Percentiles rank a stretch among this genome's conserved stretches.
phyloP scores from a whole-genome alignment of 2,329 filamentous ascomycete species.

The Aspergillus fructus region DNA sequence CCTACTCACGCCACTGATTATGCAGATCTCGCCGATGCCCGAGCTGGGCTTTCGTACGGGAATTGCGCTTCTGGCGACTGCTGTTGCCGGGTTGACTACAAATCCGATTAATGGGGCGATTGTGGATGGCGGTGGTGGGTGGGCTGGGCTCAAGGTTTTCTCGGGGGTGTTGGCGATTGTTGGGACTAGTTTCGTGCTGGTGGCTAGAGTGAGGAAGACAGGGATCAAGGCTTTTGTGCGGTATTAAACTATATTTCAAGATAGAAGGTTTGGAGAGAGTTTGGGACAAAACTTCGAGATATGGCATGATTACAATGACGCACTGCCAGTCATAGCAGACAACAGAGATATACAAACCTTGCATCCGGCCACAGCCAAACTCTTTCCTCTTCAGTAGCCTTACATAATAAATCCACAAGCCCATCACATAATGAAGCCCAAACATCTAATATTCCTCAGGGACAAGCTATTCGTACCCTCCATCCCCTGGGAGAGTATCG shows the following conservation, averaged over 20 bases:
- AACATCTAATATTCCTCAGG: too few species aligned
- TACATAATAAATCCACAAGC: too few species aligned
- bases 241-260: background rate
- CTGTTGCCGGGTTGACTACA: conserved; percentile 63
- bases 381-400: too few species aligned
- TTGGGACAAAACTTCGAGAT: too few species aligned
- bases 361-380: too few species aligned
- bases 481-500: too few species aligned
- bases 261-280: too few species aligned
- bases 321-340: too few species aligned
- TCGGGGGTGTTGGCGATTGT: conserved; percentile 54
- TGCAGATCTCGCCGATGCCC: conserved; percentile 66
- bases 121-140: conserved; percentile 51
- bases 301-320: too few species aligned
- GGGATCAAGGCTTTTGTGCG: background rate
- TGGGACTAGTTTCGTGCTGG: conserved; percentile 25
- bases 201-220: background rate
- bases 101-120: conserved; percentile 67
- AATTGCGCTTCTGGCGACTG: conserved; percentile 57
- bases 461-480: too few species aligned
- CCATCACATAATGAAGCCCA: too few species aligned
- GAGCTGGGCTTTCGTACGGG: conserved; percentile 68
- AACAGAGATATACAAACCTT: too few species aligned
- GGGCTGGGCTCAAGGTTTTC: conserved; percentile 63
- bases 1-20: conserved; percentile 55